Evolutionary conservation across 2,329 filamentous ascomycete species (phyloP), one percentile per base, ranked within the genome.

Genomic region (Verticillium dahliae): DNA sequence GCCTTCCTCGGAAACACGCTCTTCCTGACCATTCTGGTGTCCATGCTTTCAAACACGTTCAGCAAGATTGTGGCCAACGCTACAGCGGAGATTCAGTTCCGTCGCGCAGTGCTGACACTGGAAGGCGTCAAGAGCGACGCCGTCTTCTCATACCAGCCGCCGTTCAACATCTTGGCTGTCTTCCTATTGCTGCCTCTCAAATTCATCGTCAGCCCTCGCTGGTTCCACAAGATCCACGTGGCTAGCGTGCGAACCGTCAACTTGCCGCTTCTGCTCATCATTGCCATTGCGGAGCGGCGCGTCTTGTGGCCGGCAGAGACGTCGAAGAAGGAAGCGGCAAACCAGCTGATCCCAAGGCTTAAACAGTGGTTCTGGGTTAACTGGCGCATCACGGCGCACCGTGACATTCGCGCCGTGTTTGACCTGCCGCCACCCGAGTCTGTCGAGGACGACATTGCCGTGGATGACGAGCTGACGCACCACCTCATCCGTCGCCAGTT

Each of bases 141-240:
- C 11, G 85, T 95, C 37, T 94, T 94, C 71, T 88, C 90, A 15
- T 94, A 93, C 70, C 86, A 89, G 54, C 90, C 91, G 0, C 91
- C 91, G 0, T 92, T 95, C 75, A 96, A 96, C 70, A 85, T 96
- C 63, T 74, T 93, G 22, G 91, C 91, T 27, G 80, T 95, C 34
- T 76, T 91, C 62, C 71, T 92, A 34, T 80, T 95, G 15, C 80
- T 94, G 1, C 91, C 91, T 0, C 81, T 95, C 63, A 92, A 92
- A 68, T 90, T 90, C 68, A 68, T 90, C n/a, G 80, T 92, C 39
- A 87, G 86, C n/a, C 86, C 90, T 0, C 86, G 91, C 55, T 94
- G 90, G 90, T 95, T 95, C 71, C 91, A 96, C 78, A 95, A 94
- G 75, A 90, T 94, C 69, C 92, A 96, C 71, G 90, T 96, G 62